These are phyloP conservation scores for Calonectria pseudoreteaudii DNA, from an alignment of 2,329 filamentous ascomycete genomes.

Conservation along the genomic window DNA sequence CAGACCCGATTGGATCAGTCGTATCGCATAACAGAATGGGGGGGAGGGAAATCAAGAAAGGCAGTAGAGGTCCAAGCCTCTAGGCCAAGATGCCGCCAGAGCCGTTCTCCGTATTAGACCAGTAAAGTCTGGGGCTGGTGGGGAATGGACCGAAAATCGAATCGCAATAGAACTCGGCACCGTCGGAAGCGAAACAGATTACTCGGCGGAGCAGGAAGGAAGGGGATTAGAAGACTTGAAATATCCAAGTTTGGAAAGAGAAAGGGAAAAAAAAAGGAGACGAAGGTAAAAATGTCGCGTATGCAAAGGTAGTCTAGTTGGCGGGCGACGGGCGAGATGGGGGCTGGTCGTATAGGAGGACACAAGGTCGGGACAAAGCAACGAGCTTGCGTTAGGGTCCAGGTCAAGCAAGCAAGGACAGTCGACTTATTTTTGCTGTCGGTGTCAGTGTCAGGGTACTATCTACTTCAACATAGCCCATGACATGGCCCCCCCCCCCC, in stretches of 20 bases:
- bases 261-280: not conserved
- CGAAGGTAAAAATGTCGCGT: slow-evolving; percentile 6
- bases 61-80: slow-evolving; percentile 39
- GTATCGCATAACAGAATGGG: not conserved
- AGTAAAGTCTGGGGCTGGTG: slow-evolving; percentile 13
- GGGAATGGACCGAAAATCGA: slow-evolving; percentile 19
- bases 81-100: slow-evolving; percentile 27
- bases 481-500: not conserved
- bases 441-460: not conserved
- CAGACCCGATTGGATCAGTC: slow-evolving; percentile 11
- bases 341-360: slow-evolving; percentile 16
- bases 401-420: not conserved
- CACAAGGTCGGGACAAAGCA: not conserved
- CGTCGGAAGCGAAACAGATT: slow-evolving; percentile 3
- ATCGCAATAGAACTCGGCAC: slow-evolving; percentile 9
- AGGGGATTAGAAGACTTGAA: not conserved
- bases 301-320: slow-evolving; percentile 8
- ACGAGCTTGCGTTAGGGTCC: not conserved
- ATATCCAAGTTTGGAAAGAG: slow-evolving; percentile 4
- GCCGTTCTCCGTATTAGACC: slow-evolving; percentile 28
- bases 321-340: not conserved
- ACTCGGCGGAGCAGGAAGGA: not conserved
- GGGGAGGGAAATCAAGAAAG: not conserved
- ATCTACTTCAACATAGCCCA: not conserved
- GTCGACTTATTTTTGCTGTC: not conserved